These are phyloP conservation scores for Penicillium sp. DNA, from an alignment of 2,329 filamentous ascomycete species.

Conservation along the genomic window DNA sequence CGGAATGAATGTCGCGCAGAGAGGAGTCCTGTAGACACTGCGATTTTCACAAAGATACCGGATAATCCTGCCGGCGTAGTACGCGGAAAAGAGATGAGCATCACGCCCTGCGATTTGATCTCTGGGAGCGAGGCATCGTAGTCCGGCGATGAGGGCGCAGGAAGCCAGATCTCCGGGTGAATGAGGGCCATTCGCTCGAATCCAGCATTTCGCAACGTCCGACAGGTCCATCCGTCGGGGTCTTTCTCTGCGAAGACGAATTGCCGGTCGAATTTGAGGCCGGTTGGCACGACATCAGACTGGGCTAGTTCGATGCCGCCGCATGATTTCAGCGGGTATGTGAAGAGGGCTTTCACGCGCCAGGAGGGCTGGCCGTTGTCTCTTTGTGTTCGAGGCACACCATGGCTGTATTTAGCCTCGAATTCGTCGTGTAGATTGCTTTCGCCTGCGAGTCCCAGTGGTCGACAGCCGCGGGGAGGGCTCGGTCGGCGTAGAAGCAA, in stretches of 20 bases:
- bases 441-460: constrained; percentile 51
- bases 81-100: constrained; percentile 55
- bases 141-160: constrained; percentile 50
- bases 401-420: constrained; percentile 53
- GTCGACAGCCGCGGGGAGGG: constrained; percentile 52
- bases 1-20: constrained; percentile 50
- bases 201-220: constrained; percentile 48
- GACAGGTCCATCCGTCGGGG: constrained; percentile 43
- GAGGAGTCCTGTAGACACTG: constrained; percentile 35
- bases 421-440: constrained; percentile 64
- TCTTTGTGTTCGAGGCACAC: constrained; percentile 31
- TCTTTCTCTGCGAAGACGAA: constrained; percentile 76
- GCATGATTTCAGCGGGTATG: constrained; percentile 86
- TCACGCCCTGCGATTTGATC: constrained; percentile 56
- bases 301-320: constrained; percentile 72
- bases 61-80: constrained; percentile 12
- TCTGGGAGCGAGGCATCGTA: constrained; percentile 52
- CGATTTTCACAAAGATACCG: constrained; percentile 27
- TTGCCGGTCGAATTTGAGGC: constrained; percentile 78
- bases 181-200: constrained; percentile 71
- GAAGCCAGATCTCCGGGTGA: constrained; percentile 64
- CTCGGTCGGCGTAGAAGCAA: constrained; percentile 9
- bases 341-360: constrained; percentile 70
- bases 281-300: constrained; percentile 67
- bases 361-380: constrained; percentile 46